These are phyloP conservation scores for Floccularia luteovirens DNA, from an alignment of 768 basidiomycete genomes.

Conservation along the genomic window DNA sequence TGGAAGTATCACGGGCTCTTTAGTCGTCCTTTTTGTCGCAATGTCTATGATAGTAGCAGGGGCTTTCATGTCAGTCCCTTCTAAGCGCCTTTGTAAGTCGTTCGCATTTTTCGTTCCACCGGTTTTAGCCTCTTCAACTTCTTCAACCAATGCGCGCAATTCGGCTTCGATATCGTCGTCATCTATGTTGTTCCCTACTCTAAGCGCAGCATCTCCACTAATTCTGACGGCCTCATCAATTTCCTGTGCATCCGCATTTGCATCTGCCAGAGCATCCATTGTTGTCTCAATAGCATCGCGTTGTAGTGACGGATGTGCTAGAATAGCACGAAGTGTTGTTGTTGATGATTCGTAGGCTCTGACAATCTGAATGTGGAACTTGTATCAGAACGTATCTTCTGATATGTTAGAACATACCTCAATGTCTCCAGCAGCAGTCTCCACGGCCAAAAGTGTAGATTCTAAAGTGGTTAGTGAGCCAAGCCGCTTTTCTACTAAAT, in stretches of 20 bases:
- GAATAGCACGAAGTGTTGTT: conserved; percentile 63
- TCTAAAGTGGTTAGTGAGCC: conserved; percentile 69
- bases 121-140: conserved; percentile 16
- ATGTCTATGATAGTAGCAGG: too few species aligned
- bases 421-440: conserved; percentile 84
- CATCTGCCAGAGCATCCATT: conserved; percentile 81
- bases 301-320: conserved; percentile 75
- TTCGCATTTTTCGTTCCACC: too few species aligned
- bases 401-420: conserved; percentile 44
- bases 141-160: conserved; percentile 41
- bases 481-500: conserved; percentile 67
- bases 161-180: conserved; percentile 56
- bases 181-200: conserved; percentile 38
- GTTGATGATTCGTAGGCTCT: conserved; percentile 80
- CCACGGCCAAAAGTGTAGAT: conserved; percentile 71
- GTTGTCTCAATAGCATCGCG: conserved; percentile 78
- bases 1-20: too few species aligned
- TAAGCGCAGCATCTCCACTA: conserved; percentile 56
- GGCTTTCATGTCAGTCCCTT: too few species aligned
- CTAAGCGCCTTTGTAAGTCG: too few species aligned
- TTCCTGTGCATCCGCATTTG: conserved; percentile 75
- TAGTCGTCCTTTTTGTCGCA: too few species aligned
- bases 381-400: background rate
- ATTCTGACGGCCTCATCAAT: conserved; percentile 71
- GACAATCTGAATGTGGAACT: conserved; percentile 55